Evolutionary conservation across 2,329 filamentous ascomycete genomes (phyloP).

Genomic region (Pestalotiopsis sp.): DNA sequence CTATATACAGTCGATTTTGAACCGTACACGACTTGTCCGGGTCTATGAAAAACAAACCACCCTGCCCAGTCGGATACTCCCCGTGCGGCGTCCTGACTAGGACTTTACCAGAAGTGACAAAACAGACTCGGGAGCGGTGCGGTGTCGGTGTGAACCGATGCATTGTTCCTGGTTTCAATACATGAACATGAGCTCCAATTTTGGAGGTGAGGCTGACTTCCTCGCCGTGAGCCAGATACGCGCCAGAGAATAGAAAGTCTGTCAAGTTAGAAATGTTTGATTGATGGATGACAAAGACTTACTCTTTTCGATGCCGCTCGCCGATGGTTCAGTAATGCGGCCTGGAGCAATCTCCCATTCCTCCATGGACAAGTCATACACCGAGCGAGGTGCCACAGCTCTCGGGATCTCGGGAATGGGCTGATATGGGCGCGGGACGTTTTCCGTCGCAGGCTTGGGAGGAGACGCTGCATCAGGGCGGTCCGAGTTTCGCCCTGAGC

Average conservation of each 20-base stretch:
- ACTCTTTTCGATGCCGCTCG: slow-evolving; percentile 36
- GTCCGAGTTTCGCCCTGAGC: neutral
- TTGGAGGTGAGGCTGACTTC: slow-evolving; percentile 39
- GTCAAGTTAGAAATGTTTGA: slow-evolving; percentile 10
- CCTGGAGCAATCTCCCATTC: slow-evolving; percentile 49
- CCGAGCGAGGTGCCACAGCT: neutral
- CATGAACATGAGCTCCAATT: slow-evolving; percentile 42
- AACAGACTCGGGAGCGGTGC: slow-evolving; percentile 39
- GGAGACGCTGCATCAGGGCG: neutral
- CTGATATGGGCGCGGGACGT: neutral
- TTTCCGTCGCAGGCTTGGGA: neutral
- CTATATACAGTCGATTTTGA: slow-evolving; percentile 46
- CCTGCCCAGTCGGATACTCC: slow-evolving; percentile 43
- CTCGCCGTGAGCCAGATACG: slow-evolving; percentile 40
- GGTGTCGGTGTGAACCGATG: slow-evolving; percentile 32
- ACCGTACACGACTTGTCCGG: slow-evolving; percentile 40
- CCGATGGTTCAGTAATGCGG: slow-evolving; percentile 32
- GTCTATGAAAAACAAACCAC: slow-evolving; percentile 46
- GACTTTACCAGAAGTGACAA: slow-evolving; percentile 43
- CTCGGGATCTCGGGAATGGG: neutral
- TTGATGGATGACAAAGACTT: slow-evolving; percentile 2
- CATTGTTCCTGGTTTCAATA: slow-evolving; percentile 40
- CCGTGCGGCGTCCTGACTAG: slow-evolving; percentile 37
- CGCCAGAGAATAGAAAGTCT: slow-evolving; percentile 48
- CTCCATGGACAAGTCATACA: slow-evolving; percentile 32